Base-by-base conservation (phyloP, 805 yeast genomes). In the Wickerhamiella musiphila region DNA sequence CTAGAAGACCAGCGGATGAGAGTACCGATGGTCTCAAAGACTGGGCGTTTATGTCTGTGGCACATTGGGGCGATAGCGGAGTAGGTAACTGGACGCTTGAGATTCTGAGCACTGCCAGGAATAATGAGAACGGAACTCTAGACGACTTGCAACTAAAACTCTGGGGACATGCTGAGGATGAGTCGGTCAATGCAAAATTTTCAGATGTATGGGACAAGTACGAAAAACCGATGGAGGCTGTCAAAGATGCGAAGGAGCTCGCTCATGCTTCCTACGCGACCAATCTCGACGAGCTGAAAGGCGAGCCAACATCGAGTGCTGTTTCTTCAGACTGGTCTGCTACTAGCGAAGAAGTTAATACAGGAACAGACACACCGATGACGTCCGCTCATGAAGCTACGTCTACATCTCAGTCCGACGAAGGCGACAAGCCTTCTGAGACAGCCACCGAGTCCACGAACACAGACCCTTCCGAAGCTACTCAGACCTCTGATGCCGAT, bases 31-130 rank as follows among this genome's bases (percentile, higher is more conserved):
- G 94, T 0, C 77, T 81, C 41, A 44, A 50, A 4, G 63, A 77
- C 43, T 90, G 98, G 98, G 78, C 79, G 1, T 90, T 90, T 49
- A 81, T 84, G 81, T 68, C 86, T 8, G 96, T 90, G n/a, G 95
- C 93, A 1, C 96, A 90, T 52, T 90, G 96, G 95, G 94, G 94
- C 24, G 84, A 76, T 44, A 30, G 49, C 2, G 86, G 84, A 2
- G 54, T 54, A 17, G 99, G 99, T 8, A 70, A 66, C 4, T 90
- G 98, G 98, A 70, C 54, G 23, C 45, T 90, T 13, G 69, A 64
- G 41, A 84, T 84, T 2, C 47, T 51, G n/a, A 65, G 67, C 31
- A 36, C 33, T 11, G n/a, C n/a, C n/a, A n/a, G n/a, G n/a, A 53
- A 49, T 13, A 58, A 52, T 6, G 39, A 37, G 4, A 29, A 29